phyloP scores from a whole-genome alignment of 345 rosid species.

The Gossypium mustelinum region DNA sequence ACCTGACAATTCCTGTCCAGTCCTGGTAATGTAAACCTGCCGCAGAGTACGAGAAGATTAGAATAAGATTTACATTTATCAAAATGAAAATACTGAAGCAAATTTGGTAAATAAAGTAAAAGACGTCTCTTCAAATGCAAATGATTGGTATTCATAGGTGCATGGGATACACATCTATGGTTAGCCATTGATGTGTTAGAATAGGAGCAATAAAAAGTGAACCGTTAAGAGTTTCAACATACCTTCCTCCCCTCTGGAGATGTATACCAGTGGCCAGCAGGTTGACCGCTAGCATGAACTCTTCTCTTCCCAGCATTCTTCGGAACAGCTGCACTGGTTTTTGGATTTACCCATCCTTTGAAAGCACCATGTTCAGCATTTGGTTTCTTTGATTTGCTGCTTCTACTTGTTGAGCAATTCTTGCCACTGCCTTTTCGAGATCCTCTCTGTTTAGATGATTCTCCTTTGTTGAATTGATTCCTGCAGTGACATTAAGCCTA shows the following conservation, averaged over 20 bases:
- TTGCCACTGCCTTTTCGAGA: slow-evolving; percentile 24
- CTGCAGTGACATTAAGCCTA: slow-evolving; percentile 34
- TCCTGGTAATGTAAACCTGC: slow-evolving; percentile 69
- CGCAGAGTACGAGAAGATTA: background rate
- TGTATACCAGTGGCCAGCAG: slow-evolving; percentile 79
- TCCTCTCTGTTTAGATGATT: slow-evolving; percentile 39
- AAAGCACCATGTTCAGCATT: slow-evolving; percentile 27
- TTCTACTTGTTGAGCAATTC: slow-evolving; percentile 37
- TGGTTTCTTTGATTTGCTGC: slow-evolving; percentile 40
- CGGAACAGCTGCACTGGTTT: slow-evolving; percentile 38
- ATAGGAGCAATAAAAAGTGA: background rate
- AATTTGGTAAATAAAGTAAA: background rate
- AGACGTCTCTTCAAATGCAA: background rate
- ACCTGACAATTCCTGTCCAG: slow-evolving; percentile 80
- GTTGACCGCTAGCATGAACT: slow-evolving; percentile 54
- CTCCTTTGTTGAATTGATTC: slow-evolving; percentile 65
- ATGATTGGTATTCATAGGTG: background rate
- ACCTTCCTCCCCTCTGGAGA: slow-evolving; percentile 82
- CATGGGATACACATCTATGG: background rate
- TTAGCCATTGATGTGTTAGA: background rate
- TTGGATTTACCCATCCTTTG: slow-evolving; percentile 64
- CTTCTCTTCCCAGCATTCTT: slow-evolving; percentile 82
- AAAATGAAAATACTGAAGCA: background rate
- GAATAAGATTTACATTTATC: background rate
- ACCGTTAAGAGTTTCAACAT: slow-evolving; percentile 8